A percentile compares a stretch with the other conserved stretches of the same genome.
Conservation (phyloP, 139 green algal genomes). For the Micractinium sp. region DNA sequence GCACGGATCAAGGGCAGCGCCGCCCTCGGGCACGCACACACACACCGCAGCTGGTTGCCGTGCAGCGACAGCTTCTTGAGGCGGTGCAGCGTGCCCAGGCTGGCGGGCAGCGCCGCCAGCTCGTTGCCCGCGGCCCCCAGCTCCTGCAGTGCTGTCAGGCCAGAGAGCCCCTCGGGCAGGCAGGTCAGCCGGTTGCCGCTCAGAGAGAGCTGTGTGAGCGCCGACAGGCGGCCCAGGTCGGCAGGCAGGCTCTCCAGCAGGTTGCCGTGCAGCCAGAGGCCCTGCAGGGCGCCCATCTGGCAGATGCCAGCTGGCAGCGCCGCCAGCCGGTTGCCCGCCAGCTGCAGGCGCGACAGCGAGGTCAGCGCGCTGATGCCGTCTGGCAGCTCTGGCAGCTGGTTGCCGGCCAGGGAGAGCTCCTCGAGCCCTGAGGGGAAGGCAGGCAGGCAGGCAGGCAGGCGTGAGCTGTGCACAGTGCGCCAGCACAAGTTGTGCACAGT, state of each 20-base stretch:
- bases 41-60: conserved; percentile 60
- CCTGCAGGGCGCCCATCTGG: conserved; percentile 58
- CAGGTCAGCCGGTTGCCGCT: conserved; percentile 58
- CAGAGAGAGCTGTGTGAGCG: conserved; percentile 63
- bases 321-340: conserved; percentile 77
- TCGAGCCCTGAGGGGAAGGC: conserved; percentile 25
- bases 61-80: conserved; percentile 63
- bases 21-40: background rate
- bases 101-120: conserved; percentile 60
- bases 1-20: too few species aligned
- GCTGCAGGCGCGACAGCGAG: conserved; percentile 65
- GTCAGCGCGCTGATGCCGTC: conserved; percentile 46
- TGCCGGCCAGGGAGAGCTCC: conserved; percentile 78
- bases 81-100: conserved; percentile 48
- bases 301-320: conserved; percentile 56
- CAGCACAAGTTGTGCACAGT: background rate
- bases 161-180: conserved; percentile 53
- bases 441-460: too few species aligned
- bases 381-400: conserved; percentile 60
- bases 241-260: conserved; percentile 63
- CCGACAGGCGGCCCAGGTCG: conserved; percentile 54
- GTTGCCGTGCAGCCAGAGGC: conserved; percentile 78
- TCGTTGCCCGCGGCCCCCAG: conserved; percentile 67
- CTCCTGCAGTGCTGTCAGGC: conserved; percentile 51
- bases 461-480: background rate